Evolutionary conservation across 2,329 filamentous ascomycete species (phyloP).

Genomic region (Macrophomina tecta): DNA sequence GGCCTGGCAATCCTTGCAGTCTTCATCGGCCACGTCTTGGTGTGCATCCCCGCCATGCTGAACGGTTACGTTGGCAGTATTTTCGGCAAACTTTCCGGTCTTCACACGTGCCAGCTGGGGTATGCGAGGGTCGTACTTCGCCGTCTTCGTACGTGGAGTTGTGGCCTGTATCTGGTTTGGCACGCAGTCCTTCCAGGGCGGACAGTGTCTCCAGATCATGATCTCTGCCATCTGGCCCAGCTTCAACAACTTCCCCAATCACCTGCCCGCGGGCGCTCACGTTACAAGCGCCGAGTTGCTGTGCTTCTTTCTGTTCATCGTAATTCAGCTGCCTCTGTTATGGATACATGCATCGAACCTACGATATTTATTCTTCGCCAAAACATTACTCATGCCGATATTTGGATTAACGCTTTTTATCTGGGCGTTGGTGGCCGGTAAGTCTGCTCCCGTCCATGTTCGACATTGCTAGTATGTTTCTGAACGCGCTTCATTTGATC

Average conservation of each 20-base stretch:
- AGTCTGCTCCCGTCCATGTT: background rate
- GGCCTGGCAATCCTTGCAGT: conserved; percentile 33
- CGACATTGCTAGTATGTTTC: too few relatives aligned
- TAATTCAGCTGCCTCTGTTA: conserved; percentile 37
- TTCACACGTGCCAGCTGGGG: conserved; percentile 34
- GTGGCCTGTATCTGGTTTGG: conserved; percentile 25
- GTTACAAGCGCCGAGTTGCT: conserved; percentile 28
- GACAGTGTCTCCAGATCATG: conserved; percentile 36
- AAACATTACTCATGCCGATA: conserved; percentile 20
- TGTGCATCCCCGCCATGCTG: conserved; percentile 31
- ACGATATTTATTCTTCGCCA: conserved; percentile 23
- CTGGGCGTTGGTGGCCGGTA: conserved; percentile 24
- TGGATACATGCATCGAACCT: conserved; percentile 29
- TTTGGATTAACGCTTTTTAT: conserved; percentile 26
- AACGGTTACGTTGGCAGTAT: conserved; percentile 21
- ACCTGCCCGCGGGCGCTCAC: conserved; percentile 24
- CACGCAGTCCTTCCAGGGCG: conserved; percentile 30
- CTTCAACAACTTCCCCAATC: conserved; percentile 28
- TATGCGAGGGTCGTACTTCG: conserved; percentile 18
- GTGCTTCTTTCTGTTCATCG: conserved; percentile 32
- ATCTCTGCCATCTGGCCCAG: conserved; percentile 30
- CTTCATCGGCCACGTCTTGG: conserved; percentile 32
- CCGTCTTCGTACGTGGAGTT: conserved; percentile 23
- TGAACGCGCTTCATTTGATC: too few relatives aligned
- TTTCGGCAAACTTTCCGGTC: conserved; percentile 31